Percentiles rank a stretch among this genome's conserved stretches.
phyloP scores from a whole-genome alignment of 768 basidiomycete genomes.

The Ramaria sp. region DNA sequence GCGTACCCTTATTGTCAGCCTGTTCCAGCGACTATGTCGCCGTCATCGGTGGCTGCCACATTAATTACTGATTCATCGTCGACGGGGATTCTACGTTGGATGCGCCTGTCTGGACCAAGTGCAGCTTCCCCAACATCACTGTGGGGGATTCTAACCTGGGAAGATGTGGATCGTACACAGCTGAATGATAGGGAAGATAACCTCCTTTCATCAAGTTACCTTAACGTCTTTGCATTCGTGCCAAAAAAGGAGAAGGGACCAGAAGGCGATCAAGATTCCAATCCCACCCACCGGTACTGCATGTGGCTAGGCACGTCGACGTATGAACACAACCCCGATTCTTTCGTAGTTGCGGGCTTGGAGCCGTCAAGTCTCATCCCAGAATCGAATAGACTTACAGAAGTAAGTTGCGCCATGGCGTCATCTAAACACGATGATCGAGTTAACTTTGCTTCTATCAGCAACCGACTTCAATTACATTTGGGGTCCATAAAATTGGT shows the following conservation, averaged over 20 bases:
- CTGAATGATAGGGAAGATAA: background rate
- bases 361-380: background rate
- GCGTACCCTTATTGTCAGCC: background rate
- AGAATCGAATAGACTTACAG: background rate
- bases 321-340: background rate
- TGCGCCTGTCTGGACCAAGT: background rate
- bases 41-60: background rate
- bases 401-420: background rate
- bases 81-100: background rate
- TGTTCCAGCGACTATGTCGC: background rate
- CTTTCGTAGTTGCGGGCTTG: constrained; percentile 4
- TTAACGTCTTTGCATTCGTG: background rate
- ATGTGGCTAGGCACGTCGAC: constrained; percentile 8
- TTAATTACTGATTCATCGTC: background rate
- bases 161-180: background rate
- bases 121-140: background rate
- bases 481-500: background rate
- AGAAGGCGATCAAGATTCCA: background rate
- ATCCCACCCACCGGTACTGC: background rate
- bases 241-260: background rate
- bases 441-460: background rate
- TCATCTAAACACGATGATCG: background rate
- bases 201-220: background rate
- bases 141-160: constrained; percentile 7
- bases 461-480: background rate